Percentiles rank a stretch among this genome's conserved stretches.
Conservation (phyloP, 345 rosid species). For the Populus simonii region DNA sequence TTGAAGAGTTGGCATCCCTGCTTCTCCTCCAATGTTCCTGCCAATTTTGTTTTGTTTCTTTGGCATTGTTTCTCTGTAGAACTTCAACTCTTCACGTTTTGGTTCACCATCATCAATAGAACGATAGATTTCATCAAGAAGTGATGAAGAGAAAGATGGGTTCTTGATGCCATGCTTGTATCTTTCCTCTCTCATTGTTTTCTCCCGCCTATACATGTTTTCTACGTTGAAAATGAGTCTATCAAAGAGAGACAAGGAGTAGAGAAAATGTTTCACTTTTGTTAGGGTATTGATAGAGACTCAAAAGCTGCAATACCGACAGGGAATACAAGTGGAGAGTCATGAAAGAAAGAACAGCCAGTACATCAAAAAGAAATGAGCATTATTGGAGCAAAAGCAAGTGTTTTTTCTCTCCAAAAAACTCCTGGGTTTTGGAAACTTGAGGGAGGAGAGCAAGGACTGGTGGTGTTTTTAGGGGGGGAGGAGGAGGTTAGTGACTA, state of each 20-base stretch:
- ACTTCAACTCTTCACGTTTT: slow-evolving; percentile 31
- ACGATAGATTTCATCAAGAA: slow-evolving; percentile 90
- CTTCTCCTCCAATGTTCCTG: slow-evolving; percentile 11
- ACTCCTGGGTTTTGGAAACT: background rate
- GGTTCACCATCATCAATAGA: slow-evolving; percentile 56
- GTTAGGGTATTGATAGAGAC: slow-evolving; percentile 10
- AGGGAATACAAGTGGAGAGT: background rate
- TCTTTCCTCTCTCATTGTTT: slow-evolving; percentile 25
- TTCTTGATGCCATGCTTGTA: slow-evolving; percentile 22
- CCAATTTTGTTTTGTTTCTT: slow-evolving; percentile 30
- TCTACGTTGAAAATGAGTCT: background rate
- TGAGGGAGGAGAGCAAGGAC: background rate
- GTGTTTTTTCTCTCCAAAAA: background rate
- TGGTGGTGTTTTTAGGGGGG: background rate
- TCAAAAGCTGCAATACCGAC: slow-evolving; percentile 25
- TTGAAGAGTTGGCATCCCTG: slow-evolving; percentile 22
- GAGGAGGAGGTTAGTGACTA: background rate
- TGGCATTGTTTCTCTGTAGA: slow-evolving; percentile 37
- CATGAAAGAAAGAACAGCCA: background rate
- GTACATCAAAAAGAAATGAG: background rate
- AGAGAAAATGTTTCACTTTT: background rate
- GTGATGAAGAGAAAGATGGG: slow-evolving; percentile 89
- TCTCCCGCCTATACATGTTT: slow-evolving; percentile 44
- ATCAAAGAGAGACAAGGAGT: background rate
- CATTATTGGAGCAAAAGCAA: background rate